Conservation (phyloP, 371 early-diverging fungal genomes). For the Nematocida parisii region DNA sequence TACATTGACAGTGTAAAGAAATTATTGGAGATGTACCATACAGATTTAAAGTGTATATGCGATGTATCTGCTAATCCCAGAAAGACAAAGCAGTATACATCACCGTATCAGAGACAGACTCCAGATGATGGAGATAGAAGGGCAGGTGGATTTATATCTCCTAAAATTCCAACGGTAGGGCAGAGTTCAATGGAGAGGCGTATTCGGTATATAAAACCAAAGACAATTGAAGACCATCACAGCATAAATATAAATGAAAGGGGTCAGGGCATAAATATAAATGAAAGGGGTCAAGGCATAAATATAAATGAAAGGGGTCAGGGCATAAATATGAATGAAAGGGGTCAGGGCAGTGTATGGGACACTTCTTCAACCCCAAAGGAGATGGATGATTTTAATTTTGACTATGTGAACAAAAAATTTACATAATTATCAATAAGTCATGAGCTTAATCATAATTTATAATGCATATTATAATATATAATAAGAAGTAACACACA, state of each 20-base stretch:
- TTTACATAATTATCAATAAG: conserved; percentile 23
- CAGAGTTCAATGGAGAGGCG: neutral
- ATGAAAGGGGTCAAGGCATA: neutral
- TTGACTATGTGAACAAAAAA: conserved; percentile 57
- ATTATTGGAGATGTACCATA: conserved; percentile 51
- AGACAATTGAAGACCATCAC: neutral
- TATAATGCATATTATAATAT: too few species aligned
- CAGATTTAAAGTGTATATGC: conserved; percentile 54
- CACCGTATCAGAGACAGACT: conserved; percentile 19
- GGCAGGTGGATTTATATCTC: neutral
- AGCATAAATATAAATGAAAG: neutral
- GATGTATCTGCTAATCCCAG: conserved; percentile 52
- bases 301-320: neutral
- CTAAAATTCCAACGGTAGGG: neutral
- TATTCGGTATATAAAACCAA: conserved; percentile 3
- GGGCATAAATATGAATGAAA: neutral
- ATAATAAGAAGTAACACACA: too few species aligned
- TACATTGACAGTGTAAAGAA: conserved; percentile 50
- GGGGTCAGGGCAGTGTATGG: neutral
- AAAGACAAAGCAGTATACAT: conserved; percentile 19
- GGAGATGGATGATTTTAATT: conserved; percentile 54
- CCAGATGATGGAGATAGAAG: neutral
- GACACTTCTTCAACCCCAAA: neutral
- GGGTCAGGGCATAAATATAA: neutral
- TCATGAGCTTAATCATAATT: too few species aligned